Base-by-base conservation (phyloP, 1,284 basidiomycete species). In the Coriolopsis trogii region DNA sequence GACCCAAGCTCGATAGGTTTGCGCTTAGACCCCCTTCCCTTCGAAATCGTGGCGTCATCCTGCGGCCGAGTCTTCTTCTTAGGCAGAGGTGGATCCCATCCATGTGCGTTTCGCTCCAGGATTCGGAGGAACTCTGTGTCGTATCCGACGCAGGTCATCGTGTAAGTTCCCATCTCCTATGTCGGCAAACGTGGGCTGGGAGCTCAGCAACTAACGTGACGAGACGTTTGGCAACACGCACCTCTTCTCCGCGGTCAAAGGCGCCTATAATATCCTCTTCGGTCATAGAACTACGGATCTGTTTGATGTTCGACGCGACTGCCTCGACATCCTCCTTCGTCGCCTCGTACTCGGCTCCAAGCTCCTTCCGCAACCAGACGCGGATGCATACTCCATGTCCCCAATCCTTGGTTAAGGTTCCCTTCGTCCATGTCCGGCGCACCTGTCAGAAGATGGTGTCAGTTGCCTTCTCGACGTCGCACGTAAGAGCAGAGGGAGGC, bases 161-260 rank as follows among this genome's bases (percentile, higher is more conserved):
- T 46, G 21, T 39, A 46, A 15, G 15, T 39, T 16, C 45, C 45
- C 21, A 46, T 46, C 21, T 46, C 45, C 45, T 46, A 16, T 13
- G 30, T 12, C 12, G 30, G 16, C 30, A 8, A 31, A 31, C 7
- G 30, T 31, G 7, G 12, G 30, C 12, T 31, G 30, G 16, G 30
- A 3, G 16, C 12, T 13, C 30, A 8, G 12, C 30, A 12, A n/a
- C 30, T n/a, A 8, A 13, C 30, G 13, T 13, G 6, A 6, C 25
- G 9, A 8, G 23, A 30, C 16, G 13, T 3, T 18, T n/a, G n/a
- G 16, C 33, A 36, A 16, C 8, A 20, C 42, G 10, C 24, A 51
- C 49, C 29, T 51, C 25, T 29, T 41, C 37, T 23, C 49, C 43
- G 4, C 25, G 30, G n/a, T 46, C 43, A 18, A 30, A 46, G 12